Evolutionary conservation across 2,329 filamentous ascomycete species (phyloP), one percentile per base, ranked within the genome.

Genomic region (Colletotrichum kahawae): DNA sequence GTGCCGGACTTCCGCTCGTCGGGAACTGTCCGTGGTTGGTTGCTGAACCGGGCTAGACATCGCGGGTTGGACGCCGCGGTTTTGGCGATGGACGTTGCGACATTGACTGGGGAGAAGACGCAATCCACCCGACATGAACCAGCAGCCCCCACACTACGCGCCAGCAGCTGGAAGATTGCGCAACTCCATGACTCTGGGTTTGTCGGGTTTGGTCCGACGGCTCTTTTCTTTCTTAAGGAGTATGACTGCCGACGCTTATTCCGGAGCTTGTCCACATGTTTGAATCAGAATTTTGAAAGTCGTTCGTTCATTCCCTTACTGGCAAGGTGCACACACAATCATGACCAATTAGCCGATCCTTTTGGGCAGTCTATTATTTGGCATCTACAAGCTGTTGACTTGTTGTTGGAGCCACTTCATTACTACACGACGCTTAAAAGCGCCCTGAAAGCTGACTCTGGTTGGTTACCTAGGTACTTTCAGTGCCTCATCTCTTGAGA

Each of bases 71-170:
- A 3, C 3, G 27, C 51, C 54, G 29, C 63, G 51, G 48, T 2
- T 29, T 48, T 51, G 21, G 67, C 14, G 24, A 13, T 33, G 51
- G 65, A 34, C 9, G 54, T 66, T 67, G 36, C 68, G 68, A 74
- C 67, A 74, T 74, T 31, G 62, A 48, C 71, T 18, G 5, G 67
- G 71, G 36, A 66, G 54, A 74, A 74, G 62, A 67, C 62, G 67
- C 56, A 48, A 74, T 74, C 34, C 54, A 1, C 59, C 29, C 48
- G 21, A 38, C 36, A 34, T 36, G 4, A 65, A 43, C 38, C 10
- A 18, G 38, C 43, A 65, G 27, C 16, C 14, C 16, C 63, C 38
- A 24, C 63, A 51, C 63, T 13, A 51, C 43, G 3, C 27, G 12
- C 21, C 34, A 34, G 13, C 62, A 13, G n/a, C 36, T 24, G n/a